Conservation (phyloP, 2,329 filamentous ascomycete genomes). For the Neophaeococcomyces aloes region DNA sequence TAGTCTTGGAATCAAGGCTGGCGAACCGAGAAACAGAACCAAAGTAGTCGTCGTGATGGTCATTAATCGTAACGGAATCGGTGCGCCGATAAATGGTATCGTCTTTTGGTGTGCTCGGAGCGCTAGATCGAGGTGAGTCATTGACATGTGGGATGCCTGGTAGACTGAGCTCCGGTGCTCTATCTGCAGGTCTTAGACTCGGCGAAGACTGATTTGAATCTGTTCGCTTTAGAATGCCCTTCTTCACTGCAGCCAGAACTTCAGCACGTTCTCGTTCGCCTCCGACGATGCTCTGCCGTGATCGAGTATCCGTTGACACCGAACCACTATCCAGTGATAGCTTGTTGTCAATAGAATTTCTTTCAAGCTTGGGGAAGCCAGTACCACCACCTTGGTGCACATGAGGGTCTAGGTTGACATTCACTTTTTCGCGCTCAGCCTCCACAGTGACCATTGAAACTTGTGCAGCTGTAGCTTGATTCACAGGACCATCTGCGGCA, state of each 20-base stretch:
- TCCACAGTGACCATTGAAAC: conserved; percentile 95
- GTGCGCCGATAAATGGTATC: conserved; percentile 54
- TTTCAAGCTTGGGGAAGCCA: conserved; percentile 73
- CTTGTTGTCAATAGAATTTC: conserved; percentile 64
- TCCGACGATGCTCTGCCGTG: conserved; percentile 80
- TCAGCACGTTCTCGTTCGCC: conserved; percentile 85
- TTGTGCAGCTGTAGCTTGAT: conserved; percentile 62
- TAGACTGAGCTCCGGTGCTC: conserved; percentile 45
- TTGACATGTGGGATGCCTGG: conserved; percentile 53
- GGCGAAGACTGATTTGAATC: conserved; percentile 61
- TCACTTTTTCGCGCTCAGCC: conserved; percentile 75
- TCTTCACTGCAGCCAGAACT: conserved; percentile 81
- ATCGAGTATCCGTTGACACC: conserved; percentile 38
- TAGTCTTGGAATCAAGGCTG: conserved; percentile 63
- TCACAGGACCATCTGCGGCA: conserved; percentile 54
- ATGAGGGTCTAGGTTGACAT: conserved; percentile 59
- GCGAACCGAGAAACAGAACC: conserved; percentile 55
- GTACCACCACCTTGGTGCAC: conserved; percentile 61
- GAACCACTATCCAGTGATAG: conserved; percentile 25
- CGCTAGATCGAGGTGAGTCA: conserved; percentile 74
- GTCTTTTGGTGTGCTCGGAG: conserved; percentile 78
- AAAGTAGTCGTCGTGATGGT: conserved; percentile 93
- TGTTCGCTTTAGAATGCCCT: conserved; percentile 83
- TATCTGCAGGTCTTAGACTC: conserved; percentile 52
- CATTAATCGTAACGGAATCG: conserved; percentile 66